Percentiles rank a stretch among this genome's conserved stretches.
These are phyloP conservation scores for Zygoascus sp. DNA, from an alignment of 1,139 yeast genomes.

Conservation along the genomic window DNA sequence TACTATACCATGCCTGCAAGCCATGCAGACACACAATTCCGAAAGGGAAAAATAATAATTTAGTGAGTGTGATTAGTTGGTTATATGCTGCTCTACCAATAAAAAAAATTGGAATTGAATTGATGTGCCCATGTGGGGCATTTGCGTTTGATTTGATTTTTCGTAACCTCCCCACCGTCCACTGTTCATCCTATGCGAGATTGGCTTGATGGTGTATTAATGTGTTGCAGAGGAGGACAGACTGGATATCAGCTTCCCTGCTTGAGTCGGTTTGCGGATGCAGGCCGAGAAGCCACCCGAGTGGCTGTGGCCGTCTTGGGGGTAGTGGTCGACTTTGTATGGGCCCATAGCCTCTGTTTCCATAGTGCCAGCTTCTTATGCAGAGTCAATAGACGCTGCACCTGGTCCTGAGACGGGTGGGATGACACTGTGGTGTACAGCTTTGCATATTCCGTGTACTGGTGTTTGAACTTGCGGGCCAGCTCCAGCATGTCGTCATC, in stretches of 20 bases:
- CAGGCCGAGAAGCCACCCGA: background rate
- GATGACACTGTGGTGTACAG: conserved; percentile 32
- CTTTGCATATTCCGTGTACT: conserved; percentile 36
- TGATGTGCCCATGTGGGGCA: background rate
- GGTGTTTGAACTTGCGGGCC: conserved; percentile 35
- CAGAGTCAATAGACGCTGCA: conserved; percentile 30
- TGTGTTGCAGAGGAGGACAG: no score
- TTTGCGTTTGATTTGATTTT: background rate
- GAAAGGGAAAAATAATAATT: no score
- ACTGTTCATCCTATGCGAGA: no score
- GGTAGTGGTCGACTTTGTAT: conserved; percentile 1
- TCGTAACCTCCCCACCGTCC: no score
- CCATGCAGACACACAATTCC: no score
- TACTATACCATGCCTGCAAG: no score
- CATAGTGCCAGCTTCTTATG: conserved; percentile 37
- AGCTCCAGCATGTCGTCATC: conserved; percentile 33
- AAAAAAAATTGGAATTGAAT: background rate
- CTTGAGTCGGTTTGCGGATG: conserved; percentile 5
- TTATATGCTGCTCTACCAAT: background rate
- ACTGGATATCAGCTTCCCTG: conserved; percentile 1
- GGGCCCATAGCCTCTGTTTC: conserved; percentile 38
- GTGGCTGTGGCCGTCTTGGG: background rate
- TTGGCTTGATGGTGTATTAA: no score
- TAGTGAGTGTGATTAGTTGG: background rate
- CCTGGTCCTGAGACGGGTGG: conserved; percentile 32